These are phyloP conservation scores for Trichoderma sp. DNA, from an alignment of 2,329 filamentous ascomycete species.

Conservation along the genomic window DNA sequence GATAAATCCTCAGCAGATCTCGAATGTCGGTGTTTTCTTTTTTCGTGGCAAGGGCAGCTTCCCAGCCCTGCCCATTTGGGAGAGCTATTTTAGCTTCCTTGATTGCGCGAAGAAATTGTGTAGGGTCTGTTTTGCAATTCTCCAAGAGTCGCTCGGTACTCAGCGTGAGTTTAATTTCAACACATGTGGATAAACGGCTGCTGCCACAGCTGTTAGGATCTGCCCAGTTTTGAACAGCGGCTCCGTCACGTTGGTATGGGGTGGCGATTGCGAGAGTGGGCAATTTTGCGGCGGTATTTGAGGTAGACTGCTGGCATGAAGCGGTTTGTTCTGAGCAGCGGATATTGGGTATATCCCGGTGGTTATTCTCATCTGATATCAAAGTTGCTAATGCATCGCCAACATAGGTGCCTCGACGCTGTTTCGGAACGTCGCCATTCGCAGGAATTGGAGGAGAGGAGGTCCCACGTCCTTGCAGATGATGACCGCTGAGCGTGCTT, in stretches of 20 bases:
- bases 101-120: not conserved
- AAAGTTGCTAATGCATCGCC: not conserved
- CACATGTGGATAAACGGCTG: not conserved
- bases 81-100: not conserved
- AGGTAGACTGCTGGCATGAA: not conserved
- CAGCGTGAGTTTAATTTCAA: not conserved
- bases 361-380: not conserved
- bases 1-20: not conserved
- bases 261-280: not conserved
- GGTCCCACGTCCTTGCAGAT: not conserved
- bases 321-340: not conserved
- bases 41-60: not conserved
- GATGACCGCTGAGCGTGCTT: not conserved
- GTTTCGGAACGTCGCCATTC: not conserved
- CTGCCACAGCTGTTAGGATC: not conserved
- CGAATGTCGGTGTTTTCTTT: not conserved
- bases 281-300: not conserved
- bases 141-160: not conserved
- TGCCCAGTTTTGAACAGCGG: not conserved
- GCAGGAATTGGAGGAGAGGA: not conserved
- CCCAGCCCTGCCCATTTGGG: not conserved
- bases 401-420: not conserved
- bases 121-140: not conserved
- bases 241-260: not conserved
- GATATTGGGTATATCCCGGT: not conserved